Evolutionary conservation across 2,329 filamentous ascomycete species (phyloP), one percentile per base, ranked within the genome.

Genomic region (Paramyrothecium sp.): DNA sequence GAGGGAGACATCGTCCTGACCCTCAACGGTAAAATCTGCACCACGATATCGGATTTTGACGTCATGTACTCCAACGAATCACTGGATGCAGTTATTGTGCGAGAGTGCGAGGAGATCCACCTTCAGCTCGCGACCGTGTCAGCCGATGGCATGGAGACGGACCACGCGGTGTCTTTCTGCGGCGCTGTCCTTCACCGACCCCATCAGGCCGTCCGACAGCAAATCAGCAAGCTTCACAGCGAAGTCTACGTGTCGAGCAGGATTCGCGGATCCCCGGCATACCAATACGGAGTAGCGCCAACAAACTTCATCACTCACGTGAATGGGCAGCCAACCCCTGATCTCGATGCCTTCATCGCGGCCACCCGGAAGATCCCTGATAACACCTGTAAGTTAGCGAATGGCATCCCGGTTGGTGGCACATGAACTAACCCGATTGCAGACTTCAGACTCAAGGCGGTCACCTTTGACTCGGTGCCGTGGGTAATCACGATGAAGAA

Each of bases 401-500:
- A 7, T 41, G 2, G 19, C 2, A 12, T n/a, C 26, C 16, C n/a
- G 10, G n/a, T 17, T 13, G 8, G 21, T 38, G 19, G 38, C 38
- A 23, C 21, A 11, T 11, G 4, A 48, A 21, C 67, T 69, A 60
- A 65, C 55, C 22, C 12, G 41, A n/a, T 19, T n/a, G 33, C 57
- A 89, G 87, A 99, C 76, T 99, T 99, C 86, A 88, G 95, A 19
- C 82, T 99, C 54, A 93, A 94, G 73, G 92, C 95, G n/a, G 92
- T 98, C 73, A 98, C 95, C 0, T 99, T 99, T 69, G 95, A 99
- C 73, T 96, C 96, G 68, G 92, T 99, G 11, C 94, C 94, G 3
- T 99, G 95, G 92, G 92, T 99, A n/a, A 91, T 96, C 44, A 99
- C 95, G 10, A 97, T 99, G 91, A 99, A 99, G 87, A 98, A 98